Conservation (phyloP, 768 basidiomycete species). For the Clitopilus passeckerianus region DNA sequence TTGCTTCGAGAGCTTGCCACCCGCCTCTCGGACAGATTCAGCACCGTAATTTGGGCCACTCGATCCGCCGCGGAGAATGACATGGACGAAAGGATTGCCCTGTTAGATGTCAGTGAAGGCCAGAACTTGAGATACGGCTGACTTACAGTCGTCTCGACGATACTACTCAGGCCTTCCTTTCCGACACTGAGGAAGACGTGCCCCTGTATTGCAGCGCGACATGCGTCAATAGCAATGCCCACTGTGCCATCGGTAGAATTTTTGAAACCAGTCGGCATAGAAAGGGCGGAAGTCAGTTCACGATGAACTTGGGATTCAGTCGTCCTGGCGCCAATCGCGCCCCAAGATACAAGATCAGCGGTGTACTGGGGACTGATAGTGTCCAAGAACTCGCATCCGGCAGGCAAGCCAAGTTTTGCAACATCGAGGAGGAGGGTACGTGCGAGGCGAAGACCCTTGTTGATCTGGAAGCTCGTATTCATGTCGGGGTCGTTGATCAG, state of each 20-base stretch:
- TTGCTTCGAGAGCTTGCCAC: conserved; percentile 73
- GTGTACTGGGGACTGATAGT: conserved; percentile 76
- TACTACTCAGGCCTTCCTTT: conserved; percentile 91
- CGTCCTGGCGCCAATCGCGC: conserved; percentile 91
- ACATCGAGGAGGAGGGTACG: conserved; percentile 85
- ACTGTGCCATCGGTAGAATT: conserved; percentile 95
- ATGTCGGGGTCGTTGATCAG: conserved; percentile 97
- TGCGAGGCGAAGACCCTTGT: conserved; percentile 88
- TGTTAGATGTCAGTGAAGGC: conserved; percentile 19
- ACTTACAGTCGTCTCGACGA: conserved; percentile 86
- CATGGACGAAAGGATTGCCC: conserved; percentile 91
- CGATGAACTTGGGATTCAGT: conserved; percentile 94
- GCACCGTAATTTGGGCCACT: conserved; percentile 86
- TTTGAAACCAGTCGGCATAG: conserved; percentile 98
- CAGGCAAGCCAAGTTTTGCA: conserved; percentile 85
- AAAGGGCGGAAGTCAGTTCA: conserved; percentile 81
- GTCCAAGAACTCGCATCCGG: conserved; percentile 94
- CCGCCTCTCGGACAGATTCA: conserved; percentile 74
- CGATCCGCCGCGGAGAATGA: conserved; percentile 89
- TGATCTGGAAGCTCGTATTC: conserved; percentile 92
- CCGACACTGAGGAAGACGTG: conserved; percentile 98
- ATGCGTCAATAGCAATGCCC: conserved; percentile 91
- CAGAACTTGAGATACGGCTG: not conserved
- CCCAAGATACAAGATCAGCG: conserved; percentile 88
- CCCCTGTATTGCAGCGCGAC: conserved; percentile 82